phyloP scores from a whole-genome alignment of 2,329 filamentous ascomycete genomes.

The Fusarium papillatum region DNA sequence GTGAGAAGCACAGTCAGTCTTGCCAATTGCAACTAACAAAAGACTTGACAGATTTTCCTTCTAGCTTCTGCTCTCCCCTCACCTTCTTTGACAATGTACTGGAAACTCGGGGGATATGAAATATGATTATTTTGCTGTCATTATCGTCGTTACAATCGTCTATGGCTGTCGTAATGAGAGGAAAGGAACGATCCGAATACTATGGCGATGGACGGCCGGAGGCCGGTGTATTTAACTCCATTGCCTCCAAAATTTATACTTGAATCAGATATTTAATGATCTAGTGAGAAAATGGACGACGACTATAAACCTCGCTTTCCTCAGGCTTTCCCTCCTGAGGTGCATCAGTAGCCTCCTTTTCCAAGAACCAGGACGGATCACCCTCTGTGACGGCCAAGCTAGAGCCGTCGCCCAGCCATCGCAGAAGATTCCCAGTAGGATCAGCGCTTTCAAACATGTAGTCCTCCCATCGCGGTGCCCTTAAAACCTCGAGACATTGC shows the following conservation, averaged over 20 bases:
- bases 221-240: too few relatives aligned
- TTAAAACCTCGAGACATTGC: slow-evolving; percentile 20
- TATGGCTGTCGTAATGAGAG: too few relatives aligned
- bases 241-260: too few relatives aligned
- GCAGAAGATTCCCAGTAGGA: slow-evolving; percentile 3
- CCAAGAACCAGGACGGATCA: slow-evolving; percentile 25
- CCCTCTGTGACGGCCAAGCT: slow-evolving; percentile 16
- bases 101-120: slow-evolving; percentile 22
- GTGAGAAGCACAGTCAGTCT: slow-evolving; percentile 18
- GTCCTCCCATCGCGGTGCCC: slow-evolving; percentile 26
- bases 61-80: slow-evolving; percentile 26
- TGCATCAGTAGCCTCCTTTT: slow-evolving; percentile 12
- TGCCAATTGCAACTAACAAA: slow-evolving; percentile 19
- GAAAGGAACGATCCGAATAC: too few relatives aligned
- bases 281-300: slow-evolving; percentile 18
- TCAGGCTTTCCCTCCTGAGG: slow-evolving; percentile 16
- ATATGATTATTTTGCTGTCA: slow-evolving; percentile 16
- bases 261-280: neutral
- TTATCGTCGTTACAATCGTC: too few relatives aligned
- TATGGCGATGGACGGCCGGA: too few relatives aligned
- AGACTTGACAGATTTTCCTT: slow-evolving; percentile 20
- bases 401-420: slow-evolving; percentile 26
- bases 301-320: slow-evolving; percentile 8
- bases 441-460: slow-evolving; percentile 11
- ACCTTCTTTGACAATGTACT: slow-evolving; percentile 26